Evolutionary conservation across 1,139 yeast species (phyloP), one percentile per base, ranked within the genome.

Genomic region (Blastobotrys aristatus): DNA sequence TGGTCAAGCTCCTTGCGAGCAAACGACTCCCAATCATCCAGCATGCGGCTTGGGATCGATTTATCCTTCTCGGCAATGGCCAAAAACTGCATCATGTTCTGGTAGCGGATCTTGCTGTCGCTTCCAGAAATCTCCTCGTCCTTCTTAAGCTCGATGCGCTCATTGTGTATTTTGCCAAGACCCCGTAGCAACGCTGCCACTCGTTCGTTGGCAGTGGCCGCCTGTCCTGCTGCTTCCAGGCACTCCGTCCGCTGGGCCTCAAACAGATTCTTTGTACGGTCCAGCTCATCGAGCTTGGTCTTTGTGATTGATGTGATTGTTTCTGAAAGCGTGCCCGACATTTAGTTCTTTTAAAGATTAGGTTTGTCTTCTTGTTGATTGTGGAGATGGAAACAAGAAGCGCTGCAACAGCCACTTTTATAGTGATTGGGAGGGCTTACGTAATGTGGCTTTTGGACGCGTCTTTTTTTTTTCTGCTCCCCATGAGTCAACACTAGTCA

Each of bases 251-350:
- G 27, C 20, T 37, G 44, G 18, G 24, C 27, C 21, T 47, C 48
- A 17, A 43, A 50, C 11, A 24, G 32, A 10, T 30, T 18, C 17
- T 30, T 41, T n/a, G 44, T 37, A 4, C 48, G 33, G 4, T 42
- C 41, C 2, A 50, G 44, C 36, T 50, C 52, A 4, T 40, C 14
- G 17, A 45, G 43, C 43, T 50, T 50, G 31, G 49, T 43, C 13
- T 33, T 31, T 8, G 52, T 48, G 32, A 50, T 35, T 2, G 50
- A 40, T 21, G 43, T 43, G 11, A 50, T 31, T 10, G 52, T 44
- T 38, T 43, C 33, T 5, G 49, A 46, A 14, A 48, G 38, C 27
- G 47, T 33, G 29, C 27, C n/a, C n/a, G n/a, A n/a, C n/a, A n/a
- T n/a, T n/a, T n/a, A n/a, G n/a, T n/a, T n/a, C n/a, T n/a, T n/a